phyloP scores from a whole-genome alignment of 1,284 basidiomycete genomes.

The Ustilago tritici region DNA sequence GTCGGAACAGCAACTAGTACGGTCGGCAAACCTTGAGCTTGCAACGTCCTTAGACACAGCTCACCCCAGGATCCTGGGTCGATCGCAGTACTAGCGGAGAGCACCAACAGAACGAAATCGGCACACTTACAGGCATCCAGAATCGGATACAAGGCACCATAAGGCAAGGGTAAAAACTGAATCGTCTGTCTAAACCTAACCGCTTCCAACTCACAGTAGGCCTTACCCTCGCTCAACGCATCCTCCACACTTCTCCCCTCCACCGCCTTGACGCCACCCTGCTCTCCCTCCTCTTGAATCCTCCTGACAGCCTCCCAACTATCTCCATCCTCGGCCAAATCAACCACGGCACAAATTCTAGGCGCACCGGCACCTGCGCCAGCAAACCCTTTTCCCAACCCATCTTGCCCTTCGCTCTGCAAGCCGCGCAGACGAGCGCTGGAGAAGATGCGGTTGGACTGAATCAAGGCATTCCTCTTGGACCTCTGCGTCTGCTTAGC shows the following conservation, averaged over 20 bases:
- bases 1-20: constrained; percentile 75
- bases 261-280: constrained; percentile 70
- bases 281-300: constrained; percentile 78
- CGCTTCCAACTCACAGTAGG: constrained; percentile 71
- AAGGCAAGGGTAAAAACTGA: constrained; percentile 79
- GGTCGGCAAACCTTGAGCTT: constrained; percentile 77
- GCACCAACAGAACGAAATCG: constrained; percentile 88
- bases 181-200: constrained; percentile 89
- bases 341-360: constrained; percentile 82
- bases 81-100: constrained; percentile 86
- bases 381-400: constrained; percentile 73
- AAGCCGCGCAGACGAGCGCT: constrained; percentile 8
- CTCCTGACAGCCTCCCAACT: constrained; percentile 74
- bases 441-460: constrained; percentile 61
- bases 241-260: constrained; percentile 57
- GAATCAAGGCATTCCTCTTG: constrained; percentile 63
- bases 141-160: constrained; percentile 76
- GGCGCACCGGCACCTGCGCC: constrained; percentile 77
- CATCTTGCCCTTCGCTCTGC: constrained; percentile 34
- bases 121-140: constrained; percentile 89
- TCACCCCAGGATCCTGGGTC: constrained; percentile 81
- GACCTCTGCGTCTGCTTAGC: constrained; percentile 62
- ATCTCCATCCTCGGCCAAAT: constrained; percentile 79
- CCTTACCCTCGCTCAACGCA: constrained; percentile 25
- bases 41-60: constrained; percentile 84